Evolutionary conservation across 768 basidiomycete species (phyloP), one percentile per base, ranked within the genome.

Genomic region (Cystofilobasidium bisporidii): DNA sequence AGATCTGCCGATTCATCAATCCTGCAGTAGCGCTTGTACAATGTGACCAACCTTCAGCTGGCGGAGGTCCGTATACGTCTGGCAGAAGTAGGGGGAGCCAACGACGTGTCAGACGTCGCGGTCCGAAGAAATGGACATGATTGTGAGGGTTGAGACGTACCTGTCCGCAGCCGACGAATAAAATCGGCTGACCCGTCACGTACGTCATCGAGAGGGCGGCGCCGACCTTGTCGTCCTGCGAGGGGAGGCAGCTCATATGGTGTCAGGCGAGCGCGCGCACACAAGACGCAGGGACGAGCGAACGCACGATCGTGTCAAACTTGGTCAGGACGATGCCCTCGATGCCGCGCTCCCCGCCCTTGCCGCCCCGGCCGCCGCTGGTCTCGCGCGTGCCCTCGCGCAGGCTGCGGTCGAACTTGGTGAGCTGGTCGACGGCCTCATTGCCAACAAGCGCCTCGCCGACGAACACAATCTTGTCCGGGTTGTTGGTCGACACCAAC

Each of bases 171-270:
- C 96, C 96, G 71, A 99, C 91, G 76, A 99, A 99, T 28, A 97
- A 82, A 79, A 99, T 97, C 22, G 96, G 94, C 75, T 98, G 93
- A 28, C 96, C 94, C 2, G 96, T 98, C 64, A 97, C 91, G 77
- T 96, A 98, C 61, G 94, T 96, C 96, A 99, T 98, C 3, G 91
- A 96, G 62, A 99, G 81, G 12, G 96, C 96, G 10, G 96, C 96
- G 41, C 96, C 96, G 61, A 99, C 94, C 69, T 78, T 78, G 63
- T 78, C 77, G 70, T 78, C 77, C 93, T 96, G 73, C 3, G 17
- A 48, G 41, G 20, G 6, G 36, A 36, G 36, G 12, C 5, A 36
- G 36, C 6, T 5, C 36, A 12, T 36, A 36, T 5, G 6, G 36
- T 6, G 36, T 36, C 36, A 36, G 36, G 6, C 6, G 12, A 36